Conservation (phyloP, 805 yeast species). For the Wickerhamiella cacticola region DNA sequence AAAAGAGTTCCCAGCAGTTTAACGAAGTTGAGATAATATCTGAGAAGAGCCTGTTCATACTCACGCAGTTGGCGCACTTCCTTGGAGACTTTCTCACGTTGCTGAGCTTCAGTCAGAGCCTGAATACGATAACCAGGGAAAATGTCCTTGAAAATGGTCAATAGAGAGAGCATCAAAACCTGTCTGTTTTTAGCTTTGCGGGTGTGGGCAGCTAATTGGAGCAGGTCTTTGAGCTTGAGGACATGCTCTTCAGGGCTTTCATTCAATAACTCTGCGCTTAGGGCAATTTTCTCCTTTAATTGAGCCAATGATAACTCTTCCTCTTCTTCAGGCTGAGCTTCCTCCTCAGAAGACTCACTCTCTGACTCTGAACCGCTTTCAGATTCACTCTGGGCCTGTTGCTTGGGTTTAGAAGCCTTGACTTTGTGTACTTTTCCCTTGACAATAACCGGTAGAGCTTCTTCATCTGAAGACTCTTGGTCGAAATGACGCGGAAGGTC, state of each 20-base stretch:
- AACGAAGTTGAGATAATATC: slow-evolving; percentile 56
- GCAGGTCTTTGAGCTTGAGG: slow-evolving; percentile 43
- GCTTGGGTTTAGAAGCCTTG: slow-evolving; percentile 20
- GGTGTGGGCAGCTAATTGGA: slow-evolving; percentile 21
- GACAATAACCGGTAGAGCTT: slow-evolving; percentile 63
- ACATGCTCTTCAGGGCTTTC: slow-evolving; percentile 87
- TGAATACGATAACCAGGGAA: slow-evolving; percentile 83
- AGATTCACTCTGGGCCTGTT: slow-evolving; percentile 21
- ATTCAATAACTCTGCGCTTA: slow-evolving; percentile 58
- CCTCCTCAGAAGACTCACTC: slow-evolving; percentile 13
- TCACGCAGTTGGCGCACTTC: slow-evolving; percentile 68
- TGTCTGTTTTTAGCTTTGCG: slow-evolving; percentile 44
- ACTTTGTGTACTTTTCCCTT: slow-evolving; percentile 51
- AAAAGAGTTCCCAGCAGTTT: slow-evolving; percentile 39
- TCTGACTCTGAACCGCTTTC: slow-evolving; percentile 17
- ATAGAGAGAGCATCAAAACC: slow-evolving; percentile 63
- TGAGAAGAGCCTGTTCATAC: slow-evolving; percentile 68
- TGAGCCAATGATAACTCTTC: slow-evolving; percentile 36
- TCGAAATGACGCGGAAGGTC: slow-evolving; percentile 48
- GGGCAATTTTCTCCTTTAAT: slow-evolving; percentile 75
- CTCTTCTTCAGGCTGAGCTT: slow-evolving; percentile 26
- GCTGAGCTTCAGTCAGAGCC: slow-evolving; percentile 69
- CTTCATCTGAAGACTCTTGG: slow-evolving; percentile 33
- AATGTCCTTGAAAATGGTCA: slow-evolving; percentile 71
- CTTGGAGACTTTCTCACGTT: slow-evolving; percentile 65